Conservation (phyloP, 2,329 filamentous ascomycete species). For the Emericellopsis cladophorae region DNA sequence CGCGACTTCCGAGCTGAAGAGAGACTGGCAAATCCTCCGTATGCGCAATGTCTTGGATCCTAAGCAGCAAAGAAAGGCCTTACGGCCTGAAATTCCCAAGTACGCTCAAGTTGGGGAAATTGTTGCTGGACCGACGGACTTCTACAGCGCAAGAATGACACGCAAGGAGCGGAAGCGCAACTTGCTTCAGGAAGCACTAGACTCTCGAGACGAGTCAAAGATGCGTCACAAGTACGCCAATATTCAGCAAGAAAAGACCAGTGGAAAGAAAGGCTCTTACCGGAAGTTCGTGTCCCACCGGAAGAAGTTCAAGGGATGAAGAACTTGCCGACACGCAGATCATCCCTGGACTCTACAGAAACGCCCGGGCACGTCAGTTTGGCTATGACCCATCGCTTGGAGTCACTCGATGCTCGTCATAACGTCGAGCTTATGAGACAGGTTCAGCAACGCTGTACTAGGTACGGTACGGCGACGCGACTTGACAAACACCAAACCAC, state of each 20-base stretch:
- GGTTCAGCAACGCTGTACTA: too few species aligned
- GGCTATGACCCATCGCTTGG: too few species aligned
- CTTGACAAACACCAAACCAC: too few species aligned
- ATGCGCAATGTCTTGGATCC: constrained; percentile 84
- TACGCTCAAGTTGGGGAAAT: constrained; percentile 86
- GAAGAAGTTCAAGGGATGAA: constrained; percentile 1
- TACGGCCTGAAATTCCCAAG: constrained; percentile 53
- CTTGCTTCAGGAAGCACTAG: constrained; percentile 71
- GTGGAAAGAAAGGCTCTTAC: constrained; percentile 83
- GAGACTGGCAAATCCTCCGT: constrained; percentile 78
- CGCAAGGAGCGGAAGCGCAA: constrained; percentile 83
- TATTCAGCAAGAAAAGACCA: constrained; percentile 70
- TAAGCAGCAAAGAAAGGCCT: constrained; percentile 87
- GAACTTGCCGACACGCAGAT: background rate
- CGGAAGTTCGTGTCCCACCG: constrained; percentile 50
- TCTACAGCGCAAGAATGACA: constrained; percentile 64
- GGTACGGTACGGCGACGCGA: too few species aligned
- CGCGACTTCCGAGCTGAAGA: constrained; percentile 72
- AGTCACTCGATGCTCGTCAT: too few species aligned
- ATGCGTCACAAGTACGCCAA: constrained; percentile 83
- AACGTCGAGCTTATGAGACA: too few species aligned
- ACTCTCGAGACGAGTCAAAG: constrained; percentile 36
- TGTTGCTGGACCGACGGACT: constrained; percentile 80
- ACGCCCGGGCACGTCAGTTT: too few species aligned
- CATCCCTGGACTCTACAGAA: too few species aligned